A percentile compares a stretch with the other conserved stretches of the same genome.
Evolutionary conservation across 306 rosid species (phyloP).

Genomic region (Vigna radiata): DNA sequence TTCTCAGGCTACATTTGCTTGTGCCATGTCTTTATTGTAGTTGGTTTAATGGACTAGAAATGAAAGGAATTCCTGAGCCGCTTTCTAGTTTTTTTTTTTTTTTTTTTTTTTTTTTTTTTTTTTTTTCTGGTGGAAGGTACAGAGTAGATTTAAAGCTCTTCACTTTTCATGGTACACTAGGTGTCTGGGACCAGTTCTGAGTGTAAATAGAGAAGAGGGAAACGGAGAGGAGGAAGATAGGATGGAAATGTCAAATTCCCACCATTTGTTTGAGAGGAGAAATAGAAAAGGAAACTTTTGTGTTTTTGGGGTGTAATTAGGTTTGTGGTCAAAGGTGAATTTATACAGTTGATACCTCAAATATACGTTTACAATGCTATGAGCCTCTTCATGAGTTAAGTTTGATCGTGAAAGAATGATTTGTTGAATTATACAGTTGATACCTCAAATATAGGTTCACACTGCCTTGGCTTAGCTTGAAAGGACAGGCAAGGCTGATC

Average conservation of each 20-base stretch:
- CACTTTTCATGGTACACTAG: neutral
- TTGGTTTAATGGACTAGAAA: neutral
- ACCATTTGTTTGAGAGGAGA: neutral
- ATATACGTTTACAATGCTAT: neutral
- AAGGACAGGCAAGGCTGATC: neutral
- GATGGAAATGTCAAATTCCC: neutral
- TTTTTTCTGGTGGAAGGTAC: neutral
- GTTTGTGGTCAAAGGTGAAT: neutral
- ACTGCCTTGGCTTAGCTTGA: neutral
- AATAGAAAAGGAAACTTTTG: neutral
- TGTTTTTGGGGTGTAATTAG: neutral
- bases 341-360: neutral
- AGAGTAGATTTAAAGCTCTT: neutral
- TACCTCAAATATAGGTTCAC: too few species aligned
- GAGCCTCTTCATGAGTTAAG: neutral
- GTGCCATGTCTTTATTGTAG: neutral
- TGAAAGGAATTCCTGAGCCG: constrained; percentile 8
- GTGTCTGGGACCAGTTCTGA: neutral
- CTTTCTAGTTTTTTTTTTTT: neutral
- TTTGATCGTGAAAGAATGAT: neutral
- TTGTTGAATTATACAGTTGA: too few species aligned
- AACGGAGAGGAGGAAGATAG: neutral
- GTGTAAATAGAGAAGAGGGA: neutral
- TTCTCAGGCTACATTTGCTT: neutral
- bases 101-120: neutral